Conservation (phyloP, 352 stramenopile genomes). For the Phytopythium helicoides region DNA sequence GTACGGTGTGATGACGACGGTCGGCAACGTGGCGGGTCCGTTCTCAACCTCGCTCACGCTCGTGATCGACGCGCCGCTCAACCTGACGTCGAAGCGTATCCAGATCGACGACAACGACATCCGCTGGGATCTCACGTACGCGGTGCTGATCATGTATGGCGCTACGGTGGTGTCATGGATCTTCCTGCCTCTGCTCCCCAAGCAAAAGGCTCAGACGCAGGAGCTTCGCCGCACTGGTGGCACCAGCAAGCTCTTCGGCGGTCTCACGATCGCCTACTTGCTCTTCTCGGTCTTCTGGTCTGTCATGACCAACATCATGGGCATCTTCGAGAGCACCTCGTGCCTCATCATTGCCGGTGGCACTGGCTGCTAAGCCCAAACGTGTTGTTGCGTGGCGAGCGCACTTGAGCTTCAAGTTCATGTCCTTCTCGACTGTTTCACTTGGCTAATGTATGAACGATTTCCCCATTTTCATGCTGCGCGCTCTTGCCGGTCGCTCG, state of each 20-base stretch:
- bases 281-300: constrained; percentile 46
- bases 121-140: constrained; percentile 45
- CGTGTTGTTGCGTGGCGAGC: too few relatives aligned
- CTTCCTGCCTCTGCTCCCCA: constrained; percentile 50
- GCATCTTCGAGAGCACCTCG: constrained; percentile 47
- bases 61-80: constrained; percentile 34
- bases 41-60: constrained; percentile 39
- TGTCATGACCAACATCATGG: constrained; percentile 56
- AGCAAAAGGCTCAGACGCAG: constrained; percentile 60
- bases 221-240: constrained; percentile 54
- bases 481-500: too few relatives aligned
- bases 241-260: constrained; percentile 43
- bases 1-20: constrained; percentile 58
- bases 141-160: constrained; percentile 48
- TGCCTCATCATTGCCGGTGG: constrained; percentile 55
- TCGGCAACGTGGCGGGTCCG: constrained; percentile 44
- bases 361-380: constrained; percentile 28
- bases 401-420: too few relatives aligned
- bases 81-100: constrained; percentile 41
- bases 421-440: too few relatives aligned
- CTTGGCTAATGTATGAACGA: too few relatives aligned
- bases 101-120: constrained; percentile 40
- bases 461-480: constrained; percentile 13
- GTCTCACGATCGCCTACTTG: constrained; percentile 36
- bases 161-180: constrained; percentile 41